Evolutionary conservation across 768 basidiomycete genomes (phyloP).

Genomic region (Chalciporus piperatus): DNA sequence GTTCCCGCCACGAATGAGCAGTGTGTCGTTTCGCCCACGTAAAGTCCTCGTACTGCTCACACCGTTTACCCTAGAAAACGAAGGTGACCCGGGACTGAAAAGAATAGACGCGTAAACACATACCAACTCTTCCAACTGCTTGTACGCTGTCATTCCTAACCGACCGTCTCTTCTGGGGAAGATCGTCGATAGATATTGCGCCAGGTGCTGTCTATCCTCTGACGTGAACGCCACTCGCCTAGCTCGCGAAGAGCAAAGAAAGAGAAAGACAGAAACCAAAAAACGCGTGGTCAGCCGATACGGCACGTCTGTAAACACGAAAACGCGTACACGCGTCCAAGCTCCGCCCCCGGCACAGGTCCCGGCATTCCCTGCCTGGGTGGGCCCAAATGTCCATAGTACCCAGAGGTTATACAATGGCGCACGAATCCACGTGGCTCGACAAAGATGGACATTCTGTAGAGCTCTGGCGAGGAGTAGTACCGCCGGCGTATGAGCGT

Average conservation of each 20-base stretch:
- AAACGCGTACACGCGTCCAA: constrained; percentile 2
- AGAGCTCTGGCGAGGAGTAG: constrained; percentile 18
- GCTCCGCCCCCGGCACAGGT: not conserved
- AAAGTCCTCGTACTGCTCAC: constrained; percentile 37
- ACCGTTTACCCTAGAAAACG: constrained; percentile 13
- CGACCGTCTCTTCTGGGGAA: constrained; percentile 45
- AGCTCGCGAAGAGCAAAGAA: not conserved
- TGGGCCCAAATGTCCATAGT: constrained; percentile 13
- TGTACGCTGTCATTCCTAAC: constrained; percentile 47
- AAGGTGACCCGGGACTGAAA: not conserved
- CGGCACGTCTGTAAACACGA: not conserved
- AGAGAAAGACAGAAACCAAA: not conserved
- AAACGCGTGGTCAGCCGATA: not conserved
- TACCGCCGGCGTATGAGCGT: constrained; percentile 23
- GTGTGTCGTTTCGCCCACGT: constrained; percentile 43
- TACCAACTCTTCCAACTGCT: constrained; percentile 48
- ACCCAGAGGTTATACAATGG: constrained; percentile 12
- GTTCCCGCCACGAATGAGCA: constrained; percentile 62
- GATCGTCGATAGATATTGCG: constrained; percentile 48
- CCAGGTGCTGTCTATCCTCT: constrained; percentile 42
- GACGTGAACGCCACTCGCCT: constrained; percentile 34
- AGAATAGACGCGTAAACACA: constrained; percentile 9
- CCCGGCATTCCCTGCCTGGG: constrained; percentile 23
- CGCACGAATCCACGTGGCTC: constrained; percentile 28
- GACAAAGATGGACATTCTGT: constrained; percentile 19